phyloP scores from a whole-genome alignment of 768 basidiomycete species.

The Tricholoma saponaceum region DNA sequence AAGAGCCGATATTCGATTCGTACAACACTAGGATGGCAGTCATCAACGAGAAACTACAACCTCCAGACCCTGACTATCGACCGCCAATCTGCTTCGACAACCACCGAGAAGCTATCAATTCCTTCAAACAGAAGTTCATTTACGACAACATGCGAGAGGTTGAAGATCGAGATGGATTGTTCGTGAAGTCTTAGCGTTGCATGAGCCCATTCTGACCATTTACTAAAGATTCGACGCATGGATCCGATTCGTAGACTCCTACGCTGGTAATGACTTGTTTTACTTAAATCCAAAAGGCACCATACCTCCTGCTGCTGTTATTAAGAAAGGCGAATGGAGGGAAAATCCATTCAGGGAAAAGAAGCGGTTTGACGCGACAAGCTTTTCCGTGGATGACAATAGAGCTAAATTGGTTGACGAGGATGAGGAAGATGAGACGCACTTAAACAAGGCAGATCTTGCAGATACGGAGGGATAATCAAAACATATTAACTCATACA shows the following conservation, averaged over 20 bases:
- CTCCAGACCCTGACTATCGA: conserved; percentile 58
- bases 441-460: conserved; percentile 36
- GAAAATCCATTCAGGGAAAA: conserved; percentile 65
- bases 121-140: conserved; percentile 83
- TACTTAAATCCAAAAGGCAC: conserved; percentile 76
- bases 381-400: conserved; percentile 34
- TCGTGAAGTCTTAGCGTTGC: conserved; percentile 26
- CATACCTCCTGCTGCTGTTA: conserved; percentile 67
- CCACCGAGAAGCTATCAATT: conserved; percentile 63
- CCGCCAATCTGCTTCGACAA: conserved; percentile 69
- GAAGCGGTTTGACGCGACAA: conserved; percentile 63
- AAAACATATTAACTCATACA: not conserved
- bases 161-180: conserved; percentile 78
- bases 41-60: conserved; percentile 48
- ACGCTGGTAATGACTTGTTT: conserved; percentile 71
- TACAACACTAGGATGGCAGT: conserved; percentile 61
- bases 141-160: conserved; percentile 84
- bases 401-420: conserved; percentile 28
- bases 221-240: conserved; percentile 78
- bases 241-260: conserved; percentile 72
- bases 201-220: not conserved
- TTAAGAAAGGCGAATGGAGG: conserved; percentile 55
- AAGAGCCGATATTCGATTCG: conserved; percentile 77
- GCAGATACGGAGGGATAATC: conserved; percentile 51
- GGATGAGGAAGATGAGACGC: conserved; percentile 32